These are phyloP conservation scores for Opeltia flavorubescens DNA, from an alignment of 495 filamentous ascomycete genomes.

Conservation along the genomic window DNA sequence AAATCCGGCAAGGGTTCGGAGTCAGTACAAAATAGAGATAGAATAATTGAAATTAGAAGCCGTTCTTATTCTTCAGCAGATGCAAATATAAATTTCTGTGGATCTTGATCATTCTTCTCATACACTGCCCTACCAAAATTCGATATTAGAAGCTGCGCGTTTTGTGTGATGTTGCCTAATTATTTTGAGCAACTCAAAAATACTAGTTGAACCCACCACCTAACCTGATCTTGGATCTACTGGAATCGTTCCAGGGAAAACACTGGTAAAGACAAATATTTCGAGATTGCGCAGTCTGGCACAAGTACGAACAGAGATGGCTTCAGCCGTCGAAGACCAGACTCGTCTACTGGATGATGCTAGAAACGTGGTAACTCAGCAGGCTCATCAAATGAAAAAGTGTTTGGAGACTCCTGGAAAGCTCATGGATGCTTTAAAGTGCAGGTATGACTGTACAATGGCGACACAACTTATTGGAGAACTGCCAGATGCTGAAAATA, in stretches of 20 bases:
- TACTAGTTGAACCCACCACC: no score
- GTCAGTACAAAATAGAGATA: no score
- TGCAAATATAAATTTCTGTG: no score
- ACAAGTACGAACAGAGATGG: conserved; percentile 44
- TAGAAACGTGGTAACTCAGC: conserved; percentile 86
- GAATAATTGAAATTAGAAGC: no score
- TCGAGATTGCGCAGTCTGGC: conserved; percentile 6
- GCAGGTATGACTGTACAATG: conserved; percentile 51
- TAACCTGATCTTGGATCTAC: no score
- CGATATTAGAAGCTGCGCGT: no score
- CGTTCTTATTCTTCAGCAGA: no score
- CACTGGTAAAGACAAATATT: neutral
- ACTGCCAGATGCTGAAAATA: conserved; percentile 4
- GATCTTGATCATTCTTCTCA: no score
- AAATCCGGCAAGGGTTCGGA: no score
- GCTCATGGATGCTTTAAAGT: conserved; percentile 99
- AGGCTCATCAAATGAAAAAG: conserved; percentile 91
- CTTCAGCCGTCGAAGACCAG: conserved; percentile 72
- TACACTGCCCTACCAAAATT: no score
- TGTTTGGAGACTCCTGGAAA: conserved; percentile 95
- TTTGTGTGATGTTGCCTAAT: no score
- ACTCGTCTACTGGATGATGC: conserved; percentile 93
- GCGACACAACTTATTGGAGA: neutral
- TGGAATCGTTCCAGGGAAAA: neutral
- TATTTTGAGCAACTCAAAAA: no score